Base-by-base conservation (phyloP, 1,139 yeast genomes). In the Lipomyces yarrowii region DNA sequence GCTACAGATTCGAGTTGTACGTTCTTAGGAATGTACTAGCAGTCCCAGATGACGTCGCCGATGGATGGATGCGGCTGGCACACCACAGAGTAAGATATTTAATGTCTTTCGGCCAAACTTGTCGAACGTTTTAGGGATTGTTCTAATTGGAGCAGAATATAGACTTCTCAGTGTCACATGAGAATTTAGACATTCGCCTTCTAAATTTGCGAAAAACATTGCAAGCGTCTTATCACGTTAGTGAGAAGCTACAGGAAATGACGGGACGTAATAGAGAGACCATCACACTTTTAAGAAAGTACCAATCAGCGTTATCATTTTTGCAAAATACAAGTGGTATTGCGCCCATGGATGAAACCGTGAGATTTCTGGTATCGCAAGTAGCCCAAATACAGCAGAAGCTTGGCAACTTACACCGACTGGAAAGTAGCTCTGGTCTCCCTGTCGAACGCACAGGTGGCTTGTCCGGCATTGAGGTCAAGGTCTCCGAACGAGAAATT, bases 1-100 rank as follows among this genome's bases (percentile, higher is more conserved):
- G n/a, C 10, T 39, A 1, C 35, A 67, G 69, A 42, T 88, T 91
- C 74, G 98, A 93, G 79, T 79, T 92, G 51, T 93, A 92, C 75
- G 85, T 91, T 4, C 78, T 91, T 63, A 79, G 97, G 73, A 93
- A 93, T 75, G 85, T 93, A 26, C 81, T 93, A 65, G 84, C 84
- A 11, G 80, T 93, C 15, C 97, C 97, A 0, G 78, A 77, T 3
- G 90, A 89, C n/a, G 79, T 91, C 56, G 81, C 89, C 0, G 83
- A 83, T 15, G 96, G 96, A 6, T 87, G 86, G 83, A 79, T 92
- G 62, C 77, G 88, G 60, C 78, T 92, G 61, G 83, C 82, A 63
- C 96, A 91, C 74, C 96, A 93, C 67, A 83, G 84, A 63, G 86
- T 67, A 52, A 4, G 48, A 42, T 42, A 42, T 2, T 42, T 15